Conservation (phyloP, 768 basidiomycete genomes). For the Tephrocybe rancida region DNA sequence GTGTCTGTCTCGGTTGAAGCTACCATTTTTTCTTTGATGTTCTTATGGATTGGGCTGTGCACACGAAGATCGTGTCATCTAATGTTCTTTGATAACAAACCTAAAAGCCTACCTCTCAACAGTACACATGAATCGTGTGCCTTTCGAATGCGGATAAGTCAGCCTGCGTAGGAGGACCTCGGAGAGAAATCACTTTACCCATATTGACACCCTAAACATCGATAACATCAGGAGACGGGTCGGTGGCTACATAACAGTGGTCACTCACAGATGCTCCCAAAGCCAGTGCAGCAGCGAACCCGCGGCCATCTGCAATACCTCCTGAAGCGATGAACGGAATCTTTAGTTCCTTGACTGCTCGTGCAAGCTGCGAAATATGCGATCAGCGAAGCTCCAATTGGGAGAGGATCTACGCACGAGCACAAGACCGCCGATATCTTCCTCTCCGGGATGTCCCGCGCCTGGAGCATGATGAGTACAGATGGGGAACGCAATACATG, state of each 20-base stretch:
- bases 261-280: constrained; percentile 75
- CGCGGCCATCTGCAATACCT: constrained; percentile 85
- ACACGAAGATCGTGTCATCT: not conserved
- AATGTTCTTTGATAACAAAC: not conserved
- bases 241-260: not conserved
- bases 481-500: not conserved
- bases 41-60: constrained; percentile 87
- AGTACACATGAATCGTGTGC: constrained; percentile 92
- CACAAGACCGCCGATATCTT: constrained; percentile 88
- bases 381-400: not conserved
- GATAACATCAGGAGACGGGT: not conserved
- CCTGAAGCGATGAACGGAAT: constrained; percentile 91
- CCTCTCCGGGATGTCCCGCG: constrained; percentile 93
- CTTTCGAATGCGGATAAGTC: constrained; percentile 22
- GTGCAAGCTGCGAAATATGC: constrained; percentile 62
- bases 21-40: constrained; percentile 90
- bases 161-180: constrained; percentile 21
- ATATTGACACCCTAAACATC: constrained; percentile 77
- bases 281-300: constrained; percentile 79
- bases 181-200: constrained; percentile 41
- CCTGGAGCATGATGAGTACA: constrained; percentile 43
- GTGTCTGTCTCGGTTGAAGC: constrained; percentile 82
- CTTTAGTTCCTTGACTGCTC: constrained; percentile 82
- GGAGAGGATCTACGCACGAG: constrained; percentile 48
- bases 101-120: constrained; percentile 64